Percentiles rank a stretch among this genome's conserved stretches.
Evolutionary conservation across 2,329 filamentous ascomycete genomes (phyloP).

Genomic region (Coleophoma eucalyptorum): DNA sequence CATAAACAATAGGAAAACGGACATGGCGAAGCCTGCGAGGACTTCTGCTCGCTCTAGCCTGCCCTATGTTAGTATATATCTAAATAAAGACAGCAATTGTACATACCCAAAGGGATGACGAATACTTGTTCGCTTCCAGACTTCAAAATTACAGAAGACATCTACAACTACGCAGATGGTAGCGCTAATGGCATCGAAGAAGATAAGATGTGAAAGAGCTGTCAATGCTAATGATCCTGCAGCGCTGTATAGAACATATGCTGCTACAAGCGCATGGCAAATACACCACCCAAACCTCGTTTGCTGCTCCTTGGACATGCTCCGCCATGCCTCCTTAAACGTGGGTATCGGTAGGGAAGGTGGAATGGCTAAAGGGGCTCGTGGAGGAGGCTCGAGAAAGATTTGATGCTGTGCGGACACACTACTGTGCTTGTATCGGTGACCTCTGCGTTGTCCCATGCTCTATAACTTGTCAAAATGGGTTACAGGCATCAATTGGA

Average conservation of each 20-base stretch:
- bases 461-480: constrained; percentile 51
- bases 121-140: constrained; percentile 90
- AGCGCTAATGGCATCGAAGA: constrained; percentile 93
- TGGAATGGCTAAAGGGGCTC: constrained; percentile 83
- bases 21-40: constrained; percentile 92
- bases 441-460: constrained; percentile 85
- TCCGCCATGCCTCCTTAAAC: constrained; percentile 78
- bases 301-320: constrained; percentile 86
- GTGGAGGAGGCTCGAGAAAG: constrained; percentile 84
- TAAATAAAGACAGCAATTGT: not conserved
- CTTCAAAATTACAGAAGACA: constrained; percentile 93
- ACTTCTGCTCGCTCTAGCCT: constrained; percentile 87
- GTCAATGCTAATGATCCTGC: constrained; percentile 87
- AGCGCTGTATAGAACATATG: constrained; percentile 80
- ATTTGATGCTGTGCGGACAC: constrained; percentile 88
- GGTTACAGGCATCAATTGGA: constrained; percentile 2
- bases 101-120: constrained; percentile 77
- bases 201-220: constrained; percentile 85
- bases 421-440: constrained; percentile 97
- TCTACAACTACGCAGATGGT: constrained; percentile 90
- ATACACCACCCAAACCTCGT: constrained; percentile 83
- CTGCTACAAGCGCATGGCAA: constrained; percentile 80
- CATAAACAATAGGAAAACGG: constrained; percentile 94
- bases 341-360: constrained; percentile 92
- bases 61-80: not conserved